phyloP scores from a whole-genome alignment of 441 rosid species.

The Brassica balearica region DNA sequence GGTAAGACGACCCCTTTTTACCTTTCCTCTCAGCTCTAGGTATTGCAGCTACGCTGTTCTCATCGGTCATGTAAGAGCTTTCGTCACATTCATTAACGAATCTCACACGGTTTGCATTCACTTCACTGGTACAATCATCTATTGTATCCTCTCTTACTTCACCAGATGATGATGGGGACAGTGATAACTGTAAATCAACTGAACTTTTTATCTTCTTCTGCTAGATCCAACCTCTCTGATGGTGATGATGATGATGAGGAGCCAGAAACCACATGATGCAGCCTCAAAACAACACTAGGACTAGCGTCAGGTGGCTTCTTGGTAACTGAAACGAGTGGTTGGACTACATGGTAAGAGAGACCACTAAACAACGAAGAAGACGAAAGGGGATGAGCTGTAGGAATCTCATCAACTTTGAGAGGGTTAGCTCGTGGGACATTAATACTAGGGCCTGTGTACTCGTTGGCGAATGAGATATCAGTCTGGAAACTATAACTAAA shows the following conservation, averaged over 20 bases:
- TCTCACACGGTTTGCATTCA: constrained; percentile 54
- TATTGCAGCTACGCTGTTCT: constrained; percentile 14
- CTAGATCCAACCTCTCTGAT: constrained; percentile 40
- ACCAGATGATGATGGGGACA: constrained; percentile 13
- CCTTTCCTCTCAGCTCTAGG: constrained; percentile 57
- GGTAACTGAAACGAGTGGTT: constrained; percentile 46
- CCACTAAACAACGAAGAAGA: constrained; percentile 35
- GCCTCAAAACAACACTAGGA: constrained; percentile 33
- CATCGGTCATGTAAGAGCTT: constrained; percentile 44
- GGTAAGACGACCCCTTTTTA: constrained; percentile 64
- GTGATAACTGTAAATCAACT: constrained; percentile 25
- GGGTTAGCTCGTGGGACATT: constrained; percentile 58
- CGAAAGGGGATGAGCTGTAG: constrained; percentile 49
- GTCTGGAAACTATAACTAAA: constrained; percentile 40
- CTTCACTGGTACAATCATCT: not conserved
- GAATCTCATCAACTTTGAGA: constrained; percentile 58
- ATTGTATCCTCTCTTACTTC: constrained; percentile 16
- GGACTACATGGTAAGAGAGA: constrained; percentile 52
- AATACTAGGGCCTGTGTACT: constrained; percentile 59
- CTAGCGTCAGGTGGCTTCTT: constrained; percentile 9
- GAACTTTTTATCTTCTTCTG: constrained; percentile 32
- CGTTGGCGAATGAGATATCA: constrained; percentile 60
- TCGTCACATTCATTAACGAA: constrained; percentile 54
- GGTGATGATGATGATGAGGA: constrained; percentile 38
- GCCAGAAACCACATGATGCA: constrained; percentile 39